These are phyloP conservation scores for Phlebiopsis gigantea DNA, from an alignment of 768 basidiomycete genomes.

Conservation along the genomic window DNA sequence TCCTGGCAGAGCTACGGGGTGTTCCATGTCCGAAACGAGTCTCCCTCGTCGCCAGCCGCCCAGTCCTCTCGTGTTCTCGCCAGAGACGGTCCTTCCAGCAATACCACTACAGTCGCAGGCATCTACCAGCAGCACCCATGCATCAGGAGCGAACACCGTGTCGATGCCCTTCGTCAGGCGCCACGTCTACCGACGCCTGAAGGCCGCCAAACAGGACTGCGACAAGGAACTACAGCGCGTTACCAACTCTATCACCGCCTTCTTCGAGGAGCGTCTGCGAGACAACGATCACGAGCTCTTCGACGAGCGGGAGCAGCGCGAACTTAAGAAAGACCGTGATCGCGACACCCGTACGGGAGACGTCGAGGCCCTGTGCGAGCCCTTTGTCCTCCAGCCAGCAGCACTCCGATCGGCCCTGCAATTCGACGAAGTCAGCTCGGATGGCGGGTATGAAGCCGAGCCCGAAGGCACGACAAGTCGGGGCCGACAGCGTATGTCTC, in stretches of 20 bases:
- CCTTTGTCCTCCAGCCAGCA: conserved; percentile 52
- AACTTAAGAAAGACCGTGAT: conserved; percentile 35
- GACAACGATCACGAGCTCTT: conserved; percentile 67
- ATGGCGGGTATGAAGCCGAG: conserved; percentile 82
- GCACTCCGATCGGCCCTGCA: conserved; percentile 55
- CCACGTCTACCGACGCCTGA: conserved; percentile 90
- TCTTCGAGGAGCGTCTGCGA: conserved; percentile 87
- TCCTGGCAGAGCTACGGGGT: conserved; percentile 13
- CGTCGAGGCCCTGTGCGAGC: conserved; percentile 44
- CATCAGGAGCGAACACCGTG: conserved; percentile 66
- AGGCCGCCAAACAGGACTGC: conserved; percentile 92
- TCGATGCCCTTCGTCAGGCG: conserved; percentile 91
- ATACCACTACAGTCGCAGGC: conserved; percentile 37
- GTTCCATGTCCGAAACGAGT: conserved; percentile 30
- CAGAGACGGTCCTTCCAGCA: conserved; percentile 56
- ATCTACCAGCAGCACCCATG: conserved; percentile 27
- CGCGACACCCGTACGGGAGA: conserved; percentile 45
- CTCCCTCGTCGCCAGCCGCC: conserved; percentile 44
- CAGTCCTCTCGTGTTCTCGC: conserved; percentile 76
- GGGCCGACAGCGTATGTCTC: conserved; percentile 71
- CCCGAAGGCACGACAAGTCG: conserved; percentile 51
- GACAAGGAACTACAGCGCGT: conserved; percentile 94
- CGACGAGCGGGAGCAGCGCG: conserved; percentile 56
- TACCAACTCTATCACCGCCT: conserved; percentile 88
- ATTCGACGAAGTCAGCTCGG: conserved; percentile 70